Evolutionary conservation across 2,329 filamentous ascomycete species (phyloP), one percentile per base, ranked within the genome.

Genomic region (Hymenoscyphus albidus): DNA sequence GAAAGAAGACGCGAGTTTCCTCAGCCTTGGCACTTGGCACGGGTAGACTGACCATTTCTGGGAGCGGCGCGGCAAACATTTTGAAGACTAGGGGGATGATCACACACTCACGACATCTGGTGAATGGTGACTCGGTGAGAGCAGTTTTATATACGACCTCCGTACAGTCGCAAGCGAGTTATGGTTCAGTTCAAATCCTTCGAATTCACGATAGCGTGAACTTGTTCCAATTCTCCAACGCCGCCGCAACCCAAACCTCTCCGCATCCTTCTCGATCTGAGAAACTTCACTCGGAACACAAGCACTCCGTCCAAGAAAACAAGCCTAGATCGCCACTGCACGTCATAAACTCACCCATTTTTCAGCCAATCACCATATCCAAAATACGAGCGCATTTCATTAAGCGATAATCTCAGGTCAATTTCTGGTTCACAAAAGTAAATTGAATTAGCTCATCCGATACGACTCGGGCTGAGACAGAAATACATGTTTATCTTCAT

Each of bases 281-380:
- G 22, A 22, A n/a, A 51, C 44, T 51, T 51, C n/a, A 22, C 44
- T 51, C 44, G 44, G 44, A 51, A 51, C 44, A 51, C 44, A 51
- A 51, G n/a, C 44, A 22, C 44, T 51, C 44, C 44, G 44, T 51
- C 44, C 44, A 51, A 22, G 44, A 27, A 51, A 51, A 51, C 7
- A 51, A 51, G 44, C 44, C 44, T 18, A n/a, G 44, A 51, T 22
- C 18, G 18, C 44, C 44, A 51, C 44, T 51, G 44, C 44, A 22
- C 44, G 44, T 51, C 18, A 51, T 27, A 27, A 27, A 27, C 27
- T 22, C 44, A n/a, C 44, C 18, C 18, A n/a, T 18, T 27, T 51
- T 51, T 51, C 44, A 22, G 22, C 44, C 44, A 51, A 51, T 27
- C 7, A 22, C 7, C 10, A 51, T 22, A 0, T 18, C 2, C 12